Base-by-base conservation (phyloP, 1,284 basidiomycete genomes). In the Apiotrichum veenhuisii region DNA sequence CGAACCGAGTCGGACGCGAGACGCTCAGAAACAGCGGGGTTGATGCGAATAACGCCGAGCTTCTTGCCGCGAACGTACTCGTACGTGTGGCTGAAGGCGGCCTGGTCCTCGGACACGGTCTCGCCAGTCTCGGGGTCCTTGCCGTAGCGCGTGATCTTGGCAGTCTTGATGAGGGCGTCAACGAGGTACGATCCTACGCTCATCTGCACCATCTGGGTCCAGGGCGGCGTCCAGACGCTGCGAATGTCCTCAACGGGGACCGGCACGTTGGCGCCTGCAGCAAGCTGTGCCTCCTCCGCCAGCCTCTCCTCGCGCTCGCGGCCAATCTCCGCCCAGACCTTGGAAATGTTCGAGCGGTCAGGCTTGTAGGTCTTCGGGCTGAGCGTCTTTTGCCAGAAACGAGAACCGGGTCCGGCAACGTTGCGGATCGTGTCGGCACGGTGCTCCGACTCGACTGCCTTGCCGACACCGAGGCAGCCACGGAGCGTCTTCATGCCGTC, bases 61-160 rank as follows among this genome's bases (percentile, higher is more conserved):
- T 91, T 95, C 66, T 87, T 87, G 0, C 95, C 94, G 20, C 90
- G 85, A n/a, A 88, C 74, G 71, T 96, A 97, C 77, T 98, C 94
- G 72, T 97, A 97, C 2, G 85, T 82, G 71, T 97, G 91, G 60
- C 85, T 87, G 77, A 98, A 95, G 0, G 94, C 95, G 0, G 91
- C 89, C 67, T 98, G 95, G 18, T 82, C 79, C 77, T 98, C 93
- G 41, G 82, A 78, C 15, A 58, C 52, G 30, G 18, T 3, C 25
- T 55, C 54, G 30, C 33, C 87, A 89, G 65, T 17, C 45, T 26
- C 17, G 25, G 50, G 59, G 34, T 55, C 47, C 30, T 63, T 2
- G 78, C 83, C 50, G 81, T 83, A 20, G 54, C 91, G 81, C 47
- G 80, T 80, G n/a, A 98, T 86, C 52, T 84, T 84, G 1, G 94